These are phyloP conservation scores for Penicillium maclennaniae DNA, from an alignment of 495 filamentous ascomycete genomes.

Conservation along the genomic window DNA sequence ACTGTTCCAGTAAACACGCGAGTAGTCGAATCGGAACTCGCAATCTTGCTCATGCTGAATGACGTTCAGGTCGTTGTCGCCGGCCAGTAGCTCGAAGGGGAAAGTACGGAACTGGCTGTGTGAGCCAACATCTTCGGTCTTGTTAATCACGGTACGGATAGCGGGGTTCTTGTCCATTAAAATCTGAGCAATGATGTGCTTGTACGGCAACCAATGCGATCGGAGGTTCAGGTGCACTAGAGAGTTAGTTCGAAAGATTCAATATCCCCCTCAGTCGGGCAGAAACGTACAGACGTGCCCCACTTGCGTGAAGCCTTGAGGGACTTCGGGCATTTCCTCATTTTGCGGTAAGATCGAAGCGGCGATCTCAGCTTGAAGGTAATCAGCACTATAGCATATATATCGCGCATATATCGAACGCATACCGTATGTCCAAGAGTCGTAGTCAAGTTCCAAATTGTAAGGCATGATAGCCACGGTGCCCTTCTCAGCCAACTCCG, in stretches of 20 bases:
- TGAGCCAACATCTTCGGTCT: slow-evolving; percentile 79
- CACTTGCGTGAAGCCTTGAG: slow-evolving; percentile 78
- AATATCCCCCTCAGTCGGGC: neutral
- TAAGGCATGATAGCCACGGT: slow-evolving; percentile 69
- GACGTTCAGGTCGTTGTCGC: slow-evolving; percentile 75
- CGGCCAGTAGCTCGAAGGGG: slow-evolving; percentile 84
- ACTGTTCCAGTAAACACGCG: slow-evolving; percentile 97
- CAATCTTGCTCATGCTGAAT: slow-evolving; percentile 56
- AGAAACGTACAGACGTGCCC: slow-evolving; percentile 74
- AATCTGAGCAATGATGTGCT: slow-evolving; percentile 75
- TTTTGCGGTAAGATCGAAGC: slow-evolving; percentile 63
- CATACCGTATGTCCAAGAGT: slow-evolving; percentile 79
- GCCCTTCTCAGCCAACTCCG: slow-evolving; percentile 60
- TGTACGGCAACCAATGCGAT: slow-evolving; percentile 73
- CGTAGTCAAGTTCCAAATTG: slow-evolving; percentile 71
- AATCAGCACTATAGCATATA: neutral
- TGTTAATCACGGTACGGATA: slow-evolving; percentile 91
- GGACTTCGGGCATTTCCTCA: slow-evolving; percentile 66
- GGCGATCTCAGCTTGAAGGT: slow-evolving; percentile 70
- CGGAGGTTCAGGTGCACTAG: slow-evolving; percentile 86
- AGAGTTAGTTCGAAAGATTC: slow-evolving; percentile 11
- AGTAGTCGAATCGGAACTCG: slow-evolving; percentile 48
- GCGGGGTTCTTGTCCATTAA: slow-evolving; percentile 80
- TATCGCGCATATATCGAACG: neutral
- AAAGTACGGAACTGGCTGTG: slow-evolving; percentile 90